These are phyloP conservation scores for Hortaea sp. DNA, from an alignment of 2,329 filamentous ascomycete species.

Conservation along the genomic window DNA sequence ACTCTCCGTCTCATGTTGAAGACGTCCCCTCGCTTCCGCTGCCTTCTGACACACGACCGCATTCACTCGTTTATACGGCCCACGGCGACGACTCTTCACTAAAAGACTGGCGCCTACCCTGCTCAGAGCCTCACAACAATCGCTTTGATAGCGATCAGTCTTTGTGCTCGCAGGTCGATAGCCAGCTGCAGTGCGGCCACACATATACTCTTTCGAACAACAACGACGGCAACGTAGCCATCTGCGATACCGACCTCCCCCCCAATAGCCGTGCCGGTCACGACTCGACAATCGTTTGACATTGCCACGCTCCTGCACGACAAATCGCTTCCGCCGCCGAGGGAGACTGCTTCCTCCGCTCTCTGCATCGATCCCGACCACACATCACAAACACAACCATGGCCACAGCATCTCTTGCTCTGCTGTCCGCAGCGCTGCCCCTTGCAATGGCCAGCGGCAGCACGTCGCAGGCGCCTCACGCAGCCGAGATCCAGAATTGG, in stretches of 20 bases:
- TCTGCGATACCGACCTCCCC: neutral
- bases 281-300: neutral
- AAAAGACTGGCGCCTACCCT: neutral
- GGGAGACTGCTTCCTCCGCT: neutral
- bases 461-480: neutral
- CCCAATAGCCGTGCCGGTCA: neutral
- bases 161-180: neutral
- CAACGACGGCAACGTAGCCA: neutral
- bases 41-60: neutral
- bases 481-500: constrained; percentile 16
- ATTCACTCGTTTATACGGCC: neutral
- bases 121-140: neutral
- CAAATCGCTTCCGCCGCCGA: neutral
- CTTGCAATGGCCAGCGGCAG: constrained; percentile 1
- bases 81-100: neutral
- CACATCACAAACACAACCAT: neutral
- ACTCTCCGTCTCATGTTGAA: neutral
- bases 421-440: constrained; percentile 8
- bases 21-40: neutral
- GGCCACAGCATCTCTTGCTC: constrained; percentile 1
- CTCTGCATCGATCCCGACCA: neutral
- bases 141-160: neutral
- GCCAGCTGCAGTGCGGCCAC: neutral
- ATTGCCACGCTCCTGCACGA: neutral
- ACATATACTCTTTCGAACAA: neutral